A percentile compares a stretch with the other conserved stretches of the same genome.
phyloP scores from a whole-genome alignment of 345 rosid species.

The Populus alba region DNA sequence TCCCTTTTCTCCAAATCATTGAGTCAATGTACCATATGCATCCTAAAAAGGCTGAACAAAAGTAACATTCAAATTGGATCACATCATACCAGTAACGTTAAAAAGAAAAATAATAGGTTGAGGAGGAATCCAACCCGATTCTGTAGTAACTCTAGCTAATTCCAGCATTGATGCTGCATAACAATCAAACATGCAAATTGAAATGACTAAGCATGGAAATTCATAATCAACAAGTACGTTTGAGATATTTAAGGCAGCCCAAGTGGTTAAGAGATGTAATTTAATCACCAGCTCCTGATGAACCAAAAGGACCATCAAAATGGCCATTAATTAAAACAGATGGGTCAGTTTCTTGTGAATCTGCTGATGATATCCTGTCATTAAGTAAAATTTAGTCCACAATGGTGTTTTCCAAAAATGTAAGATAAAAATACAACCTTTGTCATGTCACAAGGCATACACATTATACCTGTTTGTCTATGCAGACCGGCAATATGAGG shows the following conservation, averaged over 20 bases:
- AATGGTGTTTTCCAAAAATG: neutral
- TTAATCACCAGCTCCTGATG: slow-evolving; percentile 94
- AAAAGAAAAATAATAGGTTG: slow-evolving; percentile 84
- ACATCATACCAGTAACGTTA: slow-evolving; percentile 65
- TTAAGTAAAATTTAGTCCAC: slow-evolving; percentile 12
- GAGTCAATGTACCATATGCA: too few species aligned
- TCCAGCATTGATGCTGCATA: slow-evolving; percentile 88
- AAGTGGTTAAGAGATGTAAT: neutral
- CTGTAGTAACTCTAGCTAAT: slow-evolving; percentile 72
- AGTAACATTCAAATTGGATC: neutral
- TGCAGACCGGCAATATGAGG: too few species aligned
- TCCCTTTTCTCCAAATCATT: neutral
- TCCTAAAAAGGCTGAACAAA: neutral
- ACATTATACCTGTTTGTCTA: too few species aligned
- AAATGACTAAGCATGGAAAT: slow-evolving; percentile 7
- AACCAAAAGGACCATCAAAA: slow-evolving; percentile 84
- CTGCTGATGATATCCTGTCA: slow-evolving; percentile 71
- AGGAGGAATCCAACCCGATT: slow-evolving; percentile 85
- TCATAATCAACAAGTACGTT: neutral
- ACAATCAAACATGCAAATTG: slow-evolving; percentile 6
- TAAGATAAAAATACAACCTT: neutral
- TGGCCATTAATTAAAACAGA: slow-evolving; percentile 92
- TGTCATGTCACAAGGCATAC: neutral
- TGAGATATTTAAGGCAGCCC: neutral
- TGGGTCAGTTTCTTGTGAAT: slow-evolving; percentile 61